Evolutionary conservation across 148 eudicot genomes (phyloP).

Genomic region (Rhododendron simsii): DNA sequence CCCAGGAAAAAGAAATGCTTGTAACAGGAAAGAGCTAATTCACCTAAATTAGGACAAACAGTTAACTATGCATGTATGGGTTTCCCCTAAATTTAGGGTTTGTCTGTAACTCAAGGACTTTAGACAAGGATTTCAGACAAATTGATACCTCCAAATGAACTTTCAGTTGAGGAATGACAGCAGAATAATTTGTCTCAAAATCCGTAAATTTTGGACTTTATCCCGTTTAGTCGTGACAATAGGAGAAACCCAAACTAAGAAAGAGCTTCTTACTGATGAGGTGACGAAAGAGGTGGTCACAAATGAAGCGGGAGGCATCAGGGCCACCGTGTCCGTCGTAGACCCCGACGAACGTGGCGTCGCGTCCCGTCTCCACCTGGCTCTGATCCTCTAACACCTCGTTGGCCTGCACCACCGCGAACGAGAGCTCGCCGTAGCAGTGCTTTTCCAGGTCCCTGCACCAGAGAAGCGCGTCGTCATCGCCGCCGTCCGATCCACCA

Average conservation of each 20-base stretch:
- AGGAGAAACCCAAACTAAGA: no score
- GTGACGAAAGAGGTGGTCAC: slow-evolving; percentile 40
- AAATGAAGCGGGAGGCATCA: slow-evolving; percentile 44
- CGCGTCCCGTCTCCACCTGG: slow-evolving; percentile 55
- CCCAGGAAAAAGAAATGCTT: neutral
- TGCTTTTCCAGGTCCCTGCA: slow-evolving; percentile 54
- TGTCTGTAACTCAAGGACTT: no score
- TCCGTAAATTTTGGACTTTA: no score
- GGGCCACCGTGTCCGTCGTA: slow-evolving; percentile 82
- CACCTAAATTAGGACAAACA: neutral
- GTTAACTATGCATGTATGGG: neutral
- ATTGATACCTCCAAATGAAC: no score
- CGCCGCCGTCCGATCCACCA: neutral
- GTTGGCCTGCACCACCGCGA: slow-evolving; percentile 60
- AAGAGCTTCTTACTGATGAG: slow-evolving; percentile 32
- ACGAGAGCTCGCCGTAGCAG: slow-evolving; percentile 54
- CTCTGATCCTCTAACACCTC: slow-evolving; percentile 52
- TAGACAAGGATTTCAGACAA: no score
- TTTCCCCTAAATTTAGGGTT: no score
- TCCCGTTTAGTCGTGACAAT: no score
- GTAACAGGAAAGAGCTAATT: neutral
- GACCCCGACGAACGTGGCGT: slow-evolving; percentile 57
- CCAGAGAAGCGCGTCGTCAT: slow-evolving; percentile 41
- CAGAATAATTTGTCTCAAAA: no score
- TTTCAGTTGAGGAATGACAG: no score